These are phyloP conservation scores for Ophiosphaerella korrae DNA, from an alignment of 2,329 filamentous ascomycete genomes.

Conservation along the genomic window DNA sequence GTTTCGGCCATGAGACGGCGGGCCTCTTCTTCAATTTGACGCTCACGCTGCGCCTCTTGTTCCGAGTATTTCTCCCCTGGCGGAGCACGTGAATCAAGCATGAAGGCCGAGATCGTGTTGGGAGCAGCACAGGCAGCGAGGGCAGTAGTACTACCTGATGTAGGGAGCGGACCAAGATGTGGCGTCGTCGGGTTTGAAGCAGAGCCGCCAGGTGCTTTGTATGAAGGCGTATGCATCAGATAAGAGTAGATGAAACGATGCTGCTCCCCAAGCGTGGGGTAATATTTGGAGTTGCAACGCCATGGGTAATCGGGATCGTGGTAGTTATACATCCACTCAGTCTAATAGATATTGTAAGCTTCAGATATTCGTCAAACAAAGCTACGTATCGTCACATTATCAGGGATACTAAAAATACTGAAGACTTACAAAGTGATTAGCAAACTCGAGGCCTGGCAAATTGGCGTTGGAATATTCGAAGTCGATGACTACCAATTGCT, in stretches of 20 bases:
- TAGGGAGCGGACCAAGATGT: conserved; percentile 34
- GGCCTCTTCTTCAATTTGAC: conserved; percentile 69
- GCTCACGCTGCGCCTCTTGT: conserved; percentile 59
- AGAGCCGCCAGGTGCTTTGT: conserved; percentile 61
- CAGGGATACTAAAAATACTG: neutral
- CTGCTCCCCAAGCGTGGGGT: conserved; percentile 82
- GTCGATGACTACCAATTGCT: conserved; percentile 95
- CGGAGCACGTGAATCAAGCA: conserved; percentile 68
- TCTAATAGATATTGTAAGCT: conserved; percentile 45
- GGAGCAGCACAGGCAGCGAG: conserved; percentile 40
- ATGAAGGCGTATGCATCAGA: conserved; percentile 76
- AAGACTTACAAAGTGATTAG: conserved; percentile 82
- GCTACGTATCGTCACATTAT: neutral
- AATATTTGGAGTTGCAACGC: conserved; percentile 70
- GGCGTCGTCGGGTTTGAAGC: conserved; percentile 51
- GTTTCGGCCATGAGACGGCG: conserved; percentile 77
- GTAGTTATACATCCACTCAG: conserved; percentile 98
- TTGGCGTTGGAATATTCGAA: conserved; percentile 97
- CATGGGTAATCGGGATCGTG: conserved; percentile 71
- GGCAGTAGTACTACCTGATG: conserved; percentile 41
- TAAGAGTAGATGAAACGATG: conserved; percentile 85
- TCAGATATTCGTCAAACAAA: neutral
- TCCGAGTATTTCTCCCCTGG: conserved; percentile 41
- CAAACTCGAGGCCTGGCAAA: conserved; percentile 84
- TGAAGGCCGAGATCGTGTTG: conserved; percentile 65